Evolutionary conservation across 2,329 filamentous ascomycete species (phyloP), one percentile per base, ranked within the genome.

Genomic region (Trichoderma endophyticum): DNA sequence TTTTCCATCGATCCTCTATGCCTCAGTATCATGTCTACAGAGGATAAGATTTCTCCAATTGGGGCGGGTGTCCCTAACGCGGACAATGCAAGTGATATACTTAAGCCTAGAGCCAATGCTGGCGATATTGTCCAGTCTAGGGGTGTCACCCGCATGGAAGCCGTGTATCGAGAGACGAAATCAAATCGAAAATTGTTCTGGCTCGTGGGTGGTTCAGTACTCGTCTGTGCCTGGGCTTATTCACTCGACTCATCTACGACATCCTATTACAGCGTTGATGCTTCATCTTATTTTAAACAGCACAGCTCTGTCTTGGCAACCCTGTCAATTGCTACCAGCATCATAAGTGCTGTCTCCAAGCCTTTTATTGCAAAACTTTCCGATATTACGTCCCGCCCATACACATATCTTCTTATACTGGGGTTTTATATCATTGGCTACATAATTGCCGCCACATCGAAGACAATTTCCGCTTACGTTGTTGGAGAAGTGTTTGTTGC

Each of bases 321-420:
- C 3, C 73, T 79, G 24, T 75, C 73, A 7, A 79, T 78, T 32
- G 80, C 79, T 4, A 79, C 77, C 3, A 78, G 77, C 36, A 82
- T 84, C 67, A 78, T 84, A 59, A 82, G 82, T 65, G 86, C 88
- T 4, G 85, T 89, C 18, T 84, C 86, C 71, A 90, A 90, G 76
- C 88, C 88, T 18, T 88, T 87, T 11, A 86, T 90, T 78, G 87
- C 87, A 67, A 90, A 90, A 78, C 81, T 90, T 48, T 87, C 88
- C 7, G 87, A 90, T 75, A 87, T 90, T 8, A 89, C 90, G 68
- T 88, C 88, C 30, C 85, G 89, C 30, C 86, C 88, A n/a, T 86
- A 90, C 77, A 88, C 88, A 2, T 90, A 90, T 75, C 80, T 83
- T 18, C 77, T 90, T 18, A 85, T 86, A 2, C 84, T 91, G 24